Base-by-base conservation (phyloP, 345 rosid species). In the Hibiscus trionum region DNA sequence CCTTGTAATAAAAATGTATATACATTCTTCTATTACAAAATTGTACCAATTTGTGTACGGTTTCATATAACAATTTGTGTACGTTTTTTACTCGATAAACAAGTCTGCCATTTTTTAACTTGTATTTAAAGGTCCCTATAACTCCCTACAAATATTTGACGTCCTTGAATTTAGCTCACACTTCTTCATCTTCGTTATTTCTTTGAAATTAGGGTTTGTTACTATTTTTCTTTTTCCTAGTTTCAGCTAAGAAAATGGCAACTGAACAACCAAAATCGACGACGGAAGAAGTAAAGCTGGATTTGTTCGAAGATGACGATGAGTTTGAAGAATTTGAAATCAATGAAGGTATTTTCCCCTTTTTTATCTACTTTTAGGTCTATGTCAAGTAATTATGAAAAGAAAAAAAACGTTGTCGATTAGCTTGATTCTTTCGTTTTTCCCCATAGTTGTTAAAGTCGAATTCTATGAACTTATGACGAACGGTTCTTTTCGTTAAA, bases 261-360 rank as follows among this genome's bases (percentile, higher is more conserved):
- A 75, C 84, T 15, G 93, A 90, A 71, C 71, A 49, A 67, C 79
- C 81, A 14, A 88, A 90, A 72, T 50, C 88, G n/a, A 76, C 77
- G 50, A 72, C 83, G 3, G 92, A 86, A 71, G 94, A 84, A 49
- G 88, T 88, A n/a, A 93, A 93, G 87, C 79, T 93, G 74, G 97
- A 93, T 77, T 75, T 93, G 75, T 90, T 93, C 76, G 97, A 93
- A 63, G 98, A 93, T 57, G 97, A 93, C 68, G 98, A 93, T 68
- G 98, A 93, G 78, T 93, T 93, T 58, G 98, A 93, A 77, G 97
- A 92, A 74, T 90, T 90, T 68, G 87, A 82, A 73, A 86, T 89
- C 75, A 73, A 84, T 44, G 85, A 84, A 88, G 90, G 93, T 88
- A 39, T 67, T 26, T 3, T 15, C 8, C 2, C 21, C 12, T 15